Percentiles rank a stretch among this genome's conserved stretches.
These are phyloP conservation scores for Kwoniella heveanensis DNA, from an alignment of 768 basidiomycete species.

Conservation along the genomic window DNA sequence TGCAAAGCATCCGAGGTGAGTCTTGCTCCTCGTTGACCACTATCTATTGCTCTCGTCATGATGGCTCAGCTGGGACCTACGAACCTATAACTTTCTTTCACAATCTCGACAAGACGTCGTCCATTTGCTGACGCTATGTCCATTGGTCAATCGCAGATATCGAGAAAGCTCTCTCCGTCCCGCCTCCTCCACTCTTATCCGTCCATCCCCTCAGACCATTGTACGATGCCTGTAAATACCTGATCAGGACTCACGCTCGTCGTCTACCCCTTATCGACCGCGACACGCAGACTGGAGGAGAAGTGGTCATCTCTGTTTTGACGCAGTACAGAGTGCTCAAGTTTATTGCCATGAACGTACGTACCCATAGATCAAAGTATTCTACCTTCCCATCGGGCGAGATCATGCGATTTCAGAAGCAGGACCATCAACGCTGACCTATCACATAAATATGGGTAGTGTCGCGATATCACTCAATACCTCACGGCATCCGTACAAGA, in stretches of 20 bases:
- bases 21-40: slow-evolving; percentile 5
- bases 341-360: slow-evolving; percentile 94
- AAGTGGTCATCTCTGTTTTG: slow-evolving; percentile 91
- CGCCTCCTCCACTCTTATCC: slow-evolving; percentile 81
- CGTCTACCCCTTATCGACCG: slow-evolving; percentile 89
- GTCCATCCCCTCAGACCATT: slow-evolving; percentile 87
- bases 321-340: slow-evolving; percentile 98
- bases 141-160: slow-evolving; percentile 65
- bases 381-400: too few species aligned
- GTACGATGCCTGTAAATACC: slow-evolving; percentile 82
- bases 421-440: neutral
- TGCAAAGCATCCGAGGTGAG: slow-evolving; percentile 85
- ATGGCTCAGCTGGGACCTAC: too few species aligned
- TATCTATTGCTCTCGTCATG: neutral
- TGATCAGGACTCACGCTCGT: slow-evolving; percentile 94
- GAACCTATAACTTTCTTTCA: too few species aligned
- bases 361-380: too few species aligned
- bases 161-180: slow-evolving; percentile 87
- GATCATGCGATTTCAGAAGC: too few species aligned
- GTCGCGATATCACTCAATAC: slow-evolving; percentile 64
- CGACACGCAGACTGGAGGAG: slow-evolving; percentile 90
- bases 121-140: neutral
- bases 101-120: neutral
- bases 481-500: slow-evolving; percentile 45
- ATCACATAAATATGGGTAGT: slow-evolving; percentile 64